phyloP scores from a whole-genome alignment of 495 filamentous ascomycete genomes.

The Podospora comata region DNA sequence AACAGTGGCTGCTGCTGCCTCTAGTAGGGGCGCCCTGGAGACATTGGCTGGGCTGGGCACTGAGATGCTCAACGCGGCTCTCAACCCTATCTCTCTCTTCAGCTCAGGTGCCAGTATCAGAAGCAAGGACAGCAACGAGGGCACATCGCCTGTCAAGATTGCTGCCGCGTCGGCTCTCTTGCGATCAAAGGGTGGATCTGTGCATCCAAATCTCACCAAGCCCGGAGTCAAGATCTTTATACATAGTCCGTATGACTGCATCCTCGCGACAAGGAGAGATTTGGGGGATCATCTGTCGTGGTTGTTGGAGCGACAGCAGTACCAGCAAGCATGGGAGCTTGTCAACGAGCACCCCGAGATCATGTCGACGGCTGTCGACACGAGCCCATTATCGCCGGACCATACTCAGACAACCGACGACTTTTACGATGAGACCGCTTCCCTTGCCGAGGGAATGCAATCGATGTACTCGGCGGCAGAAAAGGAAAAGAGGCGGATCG shows the following conservation, averaged over 20 bases:
- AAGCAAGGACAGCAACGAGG: conserved; percentile 62
- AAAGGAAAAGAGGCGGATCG: conserved; percentile 87
- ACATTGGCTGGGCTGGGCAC: conserved; percentile 55
- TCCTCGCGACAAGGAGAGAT: conserved; percentile 81
- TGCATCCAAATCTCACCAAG: conserved; percentile 49
- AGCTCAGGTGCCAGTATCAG: conserved; percentile 80
- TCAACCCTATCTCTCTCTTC: conserved; percentile 81
- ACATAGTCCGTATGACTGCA: conserved; percentile 92
- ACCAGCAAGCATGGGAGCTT: conserved; percentile 83
- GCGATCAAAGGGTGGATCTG: conserved; percentile 33
- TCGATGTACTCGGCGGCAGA: conserved; percentile 64
- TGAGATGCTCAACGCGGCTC: conserved; percentile 72
- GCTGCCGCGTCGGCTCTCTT: conserved; percentile 18
- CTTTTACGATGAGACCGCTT: conserved; percentile 74
- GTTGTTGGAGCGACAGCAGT: conserved; percentile 73
- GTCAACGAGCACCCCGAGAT: conserved; percentile 81
- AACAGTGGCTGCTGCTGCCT: conserved; percentile 56
- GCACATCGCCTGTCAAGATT: conserved; percentile 31
- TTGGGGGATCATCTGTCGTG: conserved; percentile 78
- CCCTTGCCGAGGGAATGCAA: conserved; percentile 53
- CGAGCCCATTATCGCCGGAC: conserved; percentile 48
- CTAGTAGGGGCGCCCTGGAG: conserved; percentile 69
- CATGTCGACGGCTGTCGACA: conserved; percentile 38
- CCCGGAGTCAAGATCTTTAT: conserved; percentile 90
- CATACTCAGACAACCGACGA: conserved; percentile 58